These are phyloP conservation scores for Fomitiporia mediterranea DNA, from an alignment of 1,284 basidiomycete species.

Conservation along the genomic window DNA sequence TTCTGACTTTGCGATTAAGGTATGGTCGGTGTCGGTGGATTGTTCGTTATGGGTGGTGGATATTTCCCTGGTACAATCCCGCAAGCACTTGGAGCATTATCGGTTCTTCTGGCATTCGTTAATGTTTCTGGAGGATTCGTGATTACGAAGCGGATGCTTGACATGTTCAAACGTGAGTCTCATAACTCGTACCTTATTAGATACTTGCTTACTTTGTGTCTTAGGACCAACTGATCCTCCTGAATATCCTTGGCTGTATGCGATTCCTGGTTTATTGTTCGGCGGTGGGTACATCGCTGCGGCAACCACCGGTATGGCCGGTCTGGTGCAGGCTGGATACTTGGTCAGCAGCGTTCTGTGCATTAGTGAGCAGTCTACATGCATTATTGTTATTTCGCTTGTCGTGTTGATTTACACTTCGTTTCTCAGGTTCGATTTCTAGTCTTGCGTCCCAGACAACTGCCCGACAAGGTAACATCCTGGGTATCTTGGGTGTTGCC, in stretches of 20 bases:
- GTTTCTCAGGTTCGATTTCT: conserved; percentile 57
- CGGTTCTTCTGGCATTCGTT: conserved; percentile 77
- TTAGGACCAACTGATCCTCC: conserved; percentile 76
- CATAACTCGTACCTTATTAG: conserved; percentile 2
- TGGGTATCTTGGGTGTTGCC: conserved; percentile 77
- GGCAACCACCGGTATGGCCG: conserved; percentile 75
- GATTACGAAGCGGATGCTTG: conserved; percentile 82
- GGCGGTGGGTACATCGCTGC: conserved; percentile 77
- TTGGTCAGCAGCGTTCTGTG: conserved; percentile 76
- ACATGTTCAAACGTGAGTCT: conserved; percentile 78
- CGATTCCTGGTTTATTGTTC: conserved; percentile 72
- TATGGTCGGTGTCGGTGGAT: conserved; percentile 78
- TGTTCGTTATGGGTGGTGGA: conserved; percentile 86
- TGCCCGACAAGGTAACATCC: conserved; percentile 76
- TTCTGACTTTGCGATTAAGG: conserved; percentile 32
- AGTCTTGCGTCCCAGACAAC: conserved; percentile 72
- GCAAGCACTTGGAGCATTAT: conserved; percentile 70
- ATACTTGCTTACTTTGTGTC: conserved; percentile 15
- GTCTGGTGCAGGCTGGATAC: conserved; percentile 84
- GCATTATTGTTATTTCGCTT: not conserved
- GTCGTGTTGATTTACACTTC: not conserved
- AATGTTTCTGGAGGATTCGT: conserved; percentile 84
- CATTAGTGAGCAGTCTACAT: conserved; percentile 49
- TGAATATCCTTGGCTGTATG: conserved; percentile 80
- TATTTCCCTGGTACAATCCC: conserved; percentile 77